These are phyloP conservation scores for Ophiocordyceps robertsii DNA, from an alignment of 2,329 filamentous ascomycete genomes.

Conservation along the genomic window DNA sequence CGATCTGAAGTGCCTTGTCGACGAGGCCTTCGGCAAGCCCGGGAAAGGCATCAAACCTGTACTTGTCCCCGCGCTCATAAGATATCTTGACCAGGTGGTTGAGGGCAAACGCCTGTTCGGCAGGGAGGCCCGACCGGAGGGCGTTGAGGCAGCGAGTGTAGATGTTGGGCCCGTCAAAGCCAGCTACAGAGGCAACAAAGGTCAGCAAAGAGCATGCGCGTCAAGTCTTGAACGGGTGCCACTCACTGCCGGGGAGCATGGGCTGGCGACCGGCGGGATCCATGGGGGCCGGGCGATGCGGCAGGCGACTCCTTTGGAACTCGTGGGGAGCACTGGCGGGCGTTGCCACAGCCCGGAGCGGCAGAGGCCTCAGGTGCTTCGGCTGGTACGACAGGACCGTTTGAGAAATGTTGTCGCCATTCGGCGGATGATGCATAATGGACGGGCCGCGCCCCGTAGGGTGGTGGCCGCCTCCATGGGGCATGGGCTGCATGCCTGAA, in stretches of 20 bases:
- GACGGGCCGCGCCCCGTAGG: conserved; percentile 27
- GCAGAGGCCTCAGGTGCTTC: conserved; percentile 44
- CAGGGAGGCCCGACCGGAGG: conserved; percentile 62
- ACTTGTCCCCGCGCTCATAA: conserved; percentile 87
- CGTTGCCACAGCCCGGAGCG: conserved; percentile 60
- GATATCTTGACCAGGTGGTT: conserved; percentile 94
- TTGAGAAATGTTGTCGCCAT: conserved; percentile 41
- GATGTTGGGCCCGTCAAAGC: conserved; percentile 72
- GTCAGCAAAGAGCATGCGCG: not conserved
- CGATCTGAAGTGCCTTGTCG: conserved; percentile 69
- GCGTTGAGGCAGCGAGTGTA: conserved; percentile 81
- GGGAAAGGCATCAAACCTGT: conserved; percentile 84
- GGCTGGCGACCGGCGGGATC: conserved; percentile 25
- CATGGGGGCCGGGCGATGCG: conserved; percentile 17
- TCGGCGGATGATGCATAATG: conserved; percentile 36
- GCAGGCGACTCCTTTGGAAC: conserved; percentile 36
- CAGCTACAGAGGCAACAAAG: conserved; percentile 20
- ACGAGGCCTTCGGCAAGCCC: conserved; percentile 79
- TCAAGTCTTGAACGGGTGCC: not conserved
- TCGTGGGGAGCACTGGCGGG: conserved; percentile 60
- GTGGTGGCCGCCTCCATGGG: conserved; percentile 11
- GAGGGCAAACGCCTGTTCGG: conserved; percentile 84
- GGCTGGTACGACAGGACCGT: conserved; percentile 60
- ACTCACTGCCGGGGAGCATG: conserved; percentile 50
- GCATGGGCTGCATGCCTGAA: conserved; percentile 15